phyloP scores from a whole-genome alignment of 129 eudicot species.

The Flaveria trinervia region DNA sequence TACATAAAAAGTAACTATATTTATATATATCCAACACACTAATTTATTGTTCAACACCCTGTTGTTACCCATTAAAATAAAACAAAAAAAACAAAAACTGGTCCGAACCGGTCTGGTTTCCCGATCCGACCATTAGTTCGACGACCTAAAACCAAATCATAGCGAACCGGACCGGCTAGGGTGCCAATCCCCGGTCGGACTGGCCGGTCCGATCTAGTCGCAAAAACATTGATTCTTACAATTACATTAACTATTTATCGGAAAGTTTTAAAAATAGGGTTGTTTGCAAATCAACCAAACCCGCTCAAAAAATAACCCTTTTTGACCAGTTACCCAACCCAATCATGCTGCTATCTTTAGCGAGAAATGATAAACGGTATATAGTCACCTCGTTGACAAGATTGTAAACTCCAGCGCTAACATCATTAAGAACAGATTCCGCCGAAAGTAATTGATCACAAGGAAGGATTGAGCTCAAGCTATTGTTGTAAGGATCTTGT shows the following conservation, averaged over 20 bases:
- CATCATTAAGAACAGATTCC: slow-evolving; percentile 49
- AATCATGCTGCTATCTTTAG: neutral
- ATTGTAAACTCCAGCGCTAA: slow-evolving; percentile 59
- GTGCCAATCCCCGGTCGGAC: too few relatives aligned
- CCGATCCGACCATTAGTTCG: too few relatives aligned
- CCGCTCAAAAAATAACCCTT: neutral
- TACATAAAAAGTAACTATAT: too few relatives aligned
- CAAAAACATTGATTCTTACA: too few relatives aligned
- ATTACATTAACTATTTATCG: neutral
- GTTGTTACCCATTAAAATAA: too few relatives aligned
- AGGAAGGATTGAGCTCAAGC: slow-evolving; percentile 88
- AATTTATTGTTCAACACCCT: too few relatives aligned
- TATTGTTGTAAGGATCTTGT: slow-evolving; percentile 81
- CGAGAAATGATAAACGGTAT: neutral
- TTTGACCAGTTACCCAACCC: neutral
- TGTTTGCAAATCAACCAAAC: neutral
- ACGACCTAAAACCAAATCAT: too few relatives aligned
- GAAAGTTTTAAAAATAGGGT: neutral
- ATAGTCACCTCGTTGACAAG: slow-evolving; percentile 58
- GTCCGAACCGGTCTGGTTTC: too few relatives aligned
- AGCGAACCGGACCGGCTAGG: too few relatives aligned
- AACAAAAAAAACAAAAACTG: too few relatives aligned
- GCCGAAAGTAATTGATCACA: slow-evolving; percentile 81
- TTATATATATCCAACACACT: too few relatives aligned
- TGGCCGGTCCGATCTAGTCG: too few relatives aligned